Conservation (phyloP, 1,139 yeast genomes). For the Yamadazyma buinensis region DNA sequence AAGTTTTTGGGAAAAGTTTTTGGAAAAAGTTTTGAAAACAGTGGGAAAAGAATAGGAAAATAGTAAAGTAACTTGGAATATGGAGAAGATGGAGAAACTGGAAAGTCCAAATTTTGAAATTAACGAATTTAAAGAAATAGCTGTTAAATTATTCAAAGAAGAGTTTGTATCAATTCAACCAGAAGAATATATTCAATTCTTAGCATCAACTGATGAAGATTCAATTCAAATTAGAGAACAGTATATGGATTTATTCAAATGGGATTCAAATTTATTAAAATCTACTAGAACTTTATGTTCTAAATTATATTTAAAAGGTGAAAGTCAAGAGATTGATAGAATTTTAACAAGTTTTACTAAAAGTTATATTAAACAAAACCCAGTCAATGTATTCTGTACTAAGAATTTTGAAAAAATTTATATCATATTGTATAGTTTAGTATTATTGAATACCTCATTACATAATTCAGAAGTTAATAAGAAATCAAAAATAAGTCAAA, state of each 20-base stretch:
- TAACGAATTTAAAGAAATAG: slow-evolving; percentile 24
- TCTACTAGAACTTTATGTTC: slow-evolving; percentile 62
- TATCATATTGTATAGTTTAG: slow-evolving; percentile 68
- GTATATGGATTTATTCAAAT: slow-evolving; percentile 47
- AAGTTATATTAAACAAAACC: slow-evolving; percentile 57
- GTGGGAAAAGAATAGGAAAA: too few relatives aligned
- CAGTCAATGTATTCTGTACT: slow-evolving; percentile 47
- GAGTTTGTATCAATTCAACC: slow-evolving; percentile 43
- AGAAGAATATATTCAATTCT: slow-evolving; percentile 44
- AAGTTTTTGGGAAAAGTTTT: too few relatives aligned
- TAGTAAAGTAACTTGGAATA: too few relatives aligned
- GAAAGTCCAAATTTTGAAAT: not conserved
- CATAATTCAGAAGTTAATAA: slow-evolving; percentile 48
- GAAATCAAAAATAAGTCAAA: slow-evolving; percentile 39
- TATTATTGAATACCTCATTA: slow-evolving; percentile 68
- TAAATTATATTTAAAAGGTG: slow-evolving; percentile 71
- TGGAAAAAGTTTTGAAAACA: too few relatives aligned
- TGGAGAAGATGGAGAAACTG: too few relatives aligned
- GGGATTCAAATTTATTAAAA: slow-evolving; percentile 49
- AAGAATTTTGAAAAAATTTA: slow-evolving; percentile 62
- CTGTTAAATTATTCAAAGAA: slow-evolving; percentile 34
- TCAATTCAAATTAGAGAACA: slow-evolving; percentile 35
- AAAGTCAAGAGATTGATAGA: slow-evolving; percentile 78
- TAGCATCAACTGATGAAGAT: slow-evolving; percentile 43
- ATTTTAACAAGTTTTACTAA: slow-evolving; percentile 66